These are phyloP conservation scores for Penicillium macrosclerotiorum DNA, from an alignment of 495 filamentous ascomycete genomes.

Conservation along the genomic window DNA sequence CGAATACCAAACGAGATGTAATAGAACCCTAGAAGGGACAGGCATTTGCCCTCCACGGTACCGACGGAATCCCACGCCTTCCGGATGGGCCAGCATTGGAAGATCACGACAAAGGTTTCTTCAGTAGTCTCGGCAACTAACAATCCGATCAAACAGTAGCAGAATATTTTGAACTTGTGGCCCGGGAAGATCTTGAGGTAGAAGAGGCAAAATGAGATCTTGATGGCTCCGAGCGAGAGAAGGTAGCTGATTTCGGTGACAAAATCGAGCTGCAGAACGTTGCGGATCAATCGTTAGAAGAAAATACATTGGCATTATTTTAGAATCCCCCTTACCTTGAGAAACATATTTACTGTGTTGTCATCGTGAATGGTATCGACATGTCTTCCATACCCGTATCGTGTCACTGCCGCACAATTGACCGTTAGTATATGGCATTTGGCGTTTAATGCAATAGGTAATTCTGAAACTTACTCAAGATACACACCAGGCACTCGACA, in stretches of 20 bases:
- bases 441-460: too few species aligned
- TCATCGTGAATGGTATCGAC: slow-evolving; percentile 5
- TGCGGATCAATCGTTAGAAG: background rate
- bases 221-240: slow-evolving; percentile 7
- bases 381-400: slow-evolving; percentile 10
- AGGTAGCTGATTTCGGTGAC: slow-evolving; percentile 12
- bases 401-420: slow-evolving; percentile 4
- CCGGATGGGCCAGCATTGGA: slow-evolving; percentile 11
- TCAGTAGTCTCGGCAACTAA: slow-evolving; percentile 2
- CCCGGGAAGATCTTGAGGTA: slow-evolving; percentile 5
- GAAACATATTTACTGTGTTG: slow-evolving; percentile 3
- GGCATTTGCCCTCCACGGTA: slow-evolving; percentile 1
- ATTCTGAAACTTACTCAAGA: slow-evolving; percentile 2
- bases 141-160: slow-evolving; percentile 1
- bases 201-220: slow-evolving; percentile 11
- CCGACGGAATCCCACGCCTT: slow-evolving; percentile 12
- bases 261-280: slow-evolving; percentile 5
- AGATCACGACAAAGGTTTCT: slow-evolving; percentile 10
- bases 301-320: too few species aligned
- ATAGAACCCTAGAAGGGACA: slow-evolving; percentile 10
- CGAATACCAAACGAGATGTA: slow-evolving; percentile 15
- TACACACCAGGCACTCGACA: background rate
- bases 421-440: background rate
- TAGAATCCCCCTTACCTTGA: slow-evolving; percentile 3
- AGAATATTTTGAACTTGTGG: slow-evolving; percentile 6